These are phyloP conservation scores for Phaeosphaeriaceae sp. DNA, from an alignment of 2,329 filamentous ascomycete species.

Conservation along the genomic window DNA sequence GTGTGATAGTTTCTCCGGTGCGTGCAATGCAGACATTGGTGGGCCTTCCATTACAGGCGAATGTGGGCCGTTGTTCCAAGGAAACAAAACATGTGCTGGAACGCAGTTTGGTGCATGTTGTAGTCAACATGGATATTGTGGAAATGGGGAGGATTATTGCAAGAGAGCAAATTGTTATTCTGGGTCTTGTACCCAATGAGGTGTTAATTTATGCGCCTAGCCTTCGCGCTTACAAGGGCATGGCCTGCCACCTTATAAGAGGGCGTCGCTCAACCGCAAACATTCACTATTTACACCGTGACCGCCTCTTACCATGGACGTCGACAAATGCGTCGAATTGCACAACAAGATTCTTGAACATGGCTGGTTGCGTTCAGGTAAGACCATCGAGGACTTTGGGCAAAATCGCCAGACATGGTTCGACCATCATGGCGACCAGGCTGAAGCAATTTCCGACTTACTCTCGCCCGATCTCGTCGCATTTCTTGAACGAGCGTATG, in stretches of 20 bases:
- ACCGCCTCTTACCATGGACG: conserved; percentile 1
- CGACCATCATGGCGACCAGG: conserved; percentile 2
- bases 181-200: conserved; percentile 32
- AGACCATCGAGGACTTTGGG: conserved; percentile 2
- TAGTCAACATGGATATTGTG: conserved; percentile 1
- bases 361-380: conserved; percentile 7
- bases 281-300: background rate
- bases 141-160: background rate
- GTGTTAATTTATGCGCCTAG: too few species aligned
- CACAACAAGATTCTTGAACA: conserved; percentile 9
- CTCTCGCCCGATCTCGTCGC: conserved; percentile 3
- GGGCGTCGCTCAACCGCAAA: background rate
- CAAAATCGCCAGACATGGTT: conserved; percentile 3
- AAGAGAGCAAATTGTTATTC: background rate
- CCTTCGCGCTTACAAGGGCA: too few species aligned
- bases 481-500: conserved; percentile 5
- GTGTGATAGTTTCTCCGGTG: too few species aligned
- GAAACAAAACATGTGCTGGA: too few species aligned
- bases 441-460: background rate
- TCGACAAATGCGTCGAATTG: conserved; percentile 5
- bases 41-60: too few species aligned
- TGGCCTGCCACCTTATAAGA: background rate
- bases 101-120: background rate
- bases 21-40: too few species aligned
- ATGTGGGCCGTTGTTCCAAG: too few species aligned